A percentile compares a stretch with the other conserved stretches of the same genome.
phyloP scores from a whole-genome alignment of 768 basidiomycete genomes.

The Leccinellum luteum region DNA sequence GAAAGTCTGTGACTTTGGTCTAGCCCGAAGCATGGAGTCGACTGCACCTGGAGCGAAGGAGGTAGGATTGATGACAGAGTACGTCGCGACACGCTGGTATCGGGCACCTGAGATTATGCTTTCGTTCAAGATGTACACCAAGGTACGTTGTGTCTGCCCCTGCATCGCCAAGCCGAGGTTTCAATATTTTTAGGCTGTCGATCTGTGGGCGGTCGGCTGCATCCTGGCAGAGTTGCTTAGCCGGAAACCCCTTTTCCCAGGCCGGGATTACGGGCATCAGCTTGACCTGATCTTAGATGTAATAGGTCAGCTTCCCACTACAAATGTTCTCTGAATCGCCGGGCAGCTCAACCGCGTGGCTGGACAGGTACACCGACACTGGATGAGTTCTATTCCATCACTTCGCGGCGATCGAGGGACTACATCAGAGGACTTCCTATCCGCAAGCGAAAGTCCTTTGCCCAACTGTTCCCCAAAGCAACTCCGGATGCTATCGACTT shows the following conservation, averaged over 20 bases:
- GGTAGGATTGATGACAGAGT: slow-evolving; percentile 72
- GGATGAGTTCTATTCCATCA: slow-evolving; percentile 90
- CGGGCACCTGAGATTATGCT: slow-evolving; percentile 94
- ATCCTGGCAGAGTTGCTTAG: slow-evolving; percentile 80
- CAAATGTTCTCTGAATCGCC: slow-evolving; percentile 4
- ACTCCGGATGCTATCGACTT: slow-evolving; percentile 72
- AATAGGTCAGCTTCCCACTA: slow-evolving; percentile 46
- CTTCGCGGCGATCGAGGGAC: slow-evolving; percentile 77
- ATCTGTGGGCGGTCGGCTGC: slow-evolving; percentile 74
- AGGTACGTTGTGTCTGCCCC: slow-evolving; percentile 37
- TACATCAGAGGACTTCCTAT: slow-evolving; percentile 87
- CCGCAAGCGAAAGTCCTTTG: slow-evolving; percentile 69
- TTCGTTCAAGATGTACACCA: slow-evolving; percentile 86
- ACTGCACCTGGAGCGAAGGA: slow-evolving; percentile 55
- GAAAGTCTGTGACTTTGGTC: slow-evolving; percentile 87
- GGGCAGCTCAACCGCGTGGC: slow-evolving; percentile 19
- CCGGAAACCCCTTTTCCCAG: slow-evolving; percentile 83
- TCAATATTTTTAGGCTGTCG: slow-evolving; percentile 48
- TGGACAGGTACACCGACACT: slow-evolving; percentile 71
- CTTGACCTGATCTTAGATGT: slow-evolving; percentile 86
- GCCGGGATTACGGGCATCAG: slow-evolving; percentile 85
- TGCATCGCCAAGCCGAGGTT: slow-evolving; percentile 7
- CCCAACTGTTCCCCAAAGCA: slow-evolving; percentile 73
- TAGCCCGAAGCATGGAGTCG: slow-evolving; percentile 66
- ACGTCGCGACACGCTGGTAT: slow-evolving; percentile 92